Conservation (phyloP, 2,329 filamentous ascomycete genomes). For the Aspergillus caelatus region DNA sequence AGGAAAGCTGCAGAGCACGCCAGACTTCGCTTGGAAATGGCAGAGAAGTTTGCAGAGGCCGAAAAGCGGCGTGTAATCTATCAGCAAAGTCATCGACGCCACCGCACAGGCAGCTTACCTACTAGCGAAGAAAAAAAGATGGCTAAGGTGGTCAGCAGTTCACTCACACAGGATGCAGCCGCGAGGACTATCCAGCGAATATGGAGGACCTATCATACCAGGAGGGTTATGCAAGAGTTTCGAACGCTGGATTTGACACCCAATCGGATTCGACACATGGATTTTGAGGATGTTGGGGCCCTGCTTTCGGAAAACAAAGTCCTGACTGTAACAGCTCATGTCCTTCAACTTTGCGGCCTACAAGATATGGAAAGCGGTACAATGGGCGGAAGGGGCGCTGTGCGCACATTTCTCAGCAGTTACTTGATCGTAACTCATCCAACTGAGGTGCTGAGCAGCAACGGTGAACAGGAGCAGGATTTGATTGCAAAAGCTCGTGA, state of each 20-base stretch:
- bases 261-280: slow-evolving; percentile 53
- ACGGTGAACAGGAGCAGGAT: slow-evolving; percentile 65
- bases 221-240: slow-evolving; percentile 55
- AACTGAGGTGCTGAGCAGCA: slow-evolving; percentile 60
- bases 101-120: slow-evolving; percentile 56
- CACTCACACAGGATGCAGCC: slow-evolving; percentile 55
- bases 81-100: slow-evolving; percentile 52
- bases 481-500: slow-evolving; percentile 64
- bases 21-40: slow-evolving; percentile 62
- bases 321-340: slow-evolving; percentile 55
- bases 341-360: slow-evolving; percentile 60
- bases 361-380: slow-evolving; percentile 54
- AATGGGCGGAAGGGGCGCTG: slow-evolving; percentile 53
- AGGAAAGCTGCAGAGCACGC: slow-evolving; percentile 64
- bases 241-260: slow-evolving; percentile 55
- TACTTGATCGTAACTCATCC: slow-evolving; percentile 67
- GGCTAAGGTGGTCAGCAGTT: slow-evolving; percentile 34
- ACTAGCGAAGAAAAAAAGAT: slow-evolving; percentile 48
- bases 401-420: slow-evolving; percentile 64
- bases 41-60: slow-evolving; percentile 66
- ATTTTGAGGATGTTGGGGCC: slow-evolving; percentile 62
- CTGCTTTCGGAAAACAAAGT: slow-evolving; percentile 58
- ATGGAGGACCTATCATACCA: slow-evolving; percentile 57
- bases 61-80: slow-evolving; percentile 58
- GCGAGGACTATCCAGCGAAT: slow-evolving; percentile 60